Evolutionary conservation across 2,329 filamentous ascomycete genomes (phyloP).

Genomic region (Dothidotthia symphoricarpi): DNA sequence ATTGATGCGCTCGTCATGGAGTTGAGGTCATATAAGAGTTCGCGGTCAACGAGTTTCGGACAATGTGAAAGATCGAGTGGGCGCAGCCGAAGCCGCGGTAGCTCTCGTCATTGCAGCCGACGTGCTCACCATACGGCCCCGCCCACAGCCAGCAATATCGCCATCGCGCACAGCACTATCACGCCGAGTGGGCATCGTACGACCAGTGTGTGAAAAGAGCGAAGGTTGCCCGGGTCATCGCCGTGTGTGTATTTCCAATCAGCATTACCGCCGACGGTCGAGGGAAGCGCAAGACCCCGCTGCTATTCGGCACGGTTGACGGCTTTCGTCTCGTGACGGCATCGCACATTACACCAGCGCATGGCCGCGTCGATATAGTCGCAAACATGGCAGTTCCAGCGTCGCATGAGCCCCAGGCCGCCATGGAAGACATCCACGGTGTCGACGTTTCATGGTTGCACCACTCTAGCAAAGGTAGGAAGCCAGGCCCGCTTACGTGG

Average conservation of each 20-base stretch:
- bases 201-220: too few relatives aligned
- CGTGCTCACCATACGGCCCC: conserved; percentile 3
- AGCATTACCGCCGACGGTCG: conserved; percentile 24
- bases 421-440: conserved; percentile 77
- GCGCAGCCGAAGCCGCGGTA: background rate
- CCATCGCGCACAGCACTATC: too few relatives aligned
- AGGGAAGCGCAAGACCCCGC: conserved; percentile 30
- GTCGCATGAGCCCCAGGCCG: conserved; percentile 19
- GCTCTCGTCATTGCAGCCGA: too few relatives aligned
- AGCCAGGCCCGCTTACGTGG: conserved; percentile 35
- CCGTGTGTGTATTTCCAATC: conserved; percentile 26
- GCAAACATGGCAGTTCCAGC: conserved; percentile 24
- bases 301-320: conserved; percentile 22
- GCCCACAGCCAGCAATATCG: too few relatives aligned
- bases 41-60: too few relatives aligned
- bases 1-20: too few relatives aligned
- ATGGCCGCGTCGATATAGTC: conserved; percentile 28
- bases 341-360: conserved; percentile 13
- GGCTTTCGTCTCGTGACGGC: conserved; percentile 8
- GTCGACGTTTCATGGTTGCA: conserved; percentile 92
- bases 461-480: conserved; percentile 72
- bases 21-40: too few relatives aligned
- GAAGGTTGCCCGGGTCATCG: too few relatives aligned
- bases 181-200: too few relatives aligned
- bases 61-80: background rate